phyloP scores from a whole-genome alignment of 139 green algal species.

The Chlorella sp. region DNA sequence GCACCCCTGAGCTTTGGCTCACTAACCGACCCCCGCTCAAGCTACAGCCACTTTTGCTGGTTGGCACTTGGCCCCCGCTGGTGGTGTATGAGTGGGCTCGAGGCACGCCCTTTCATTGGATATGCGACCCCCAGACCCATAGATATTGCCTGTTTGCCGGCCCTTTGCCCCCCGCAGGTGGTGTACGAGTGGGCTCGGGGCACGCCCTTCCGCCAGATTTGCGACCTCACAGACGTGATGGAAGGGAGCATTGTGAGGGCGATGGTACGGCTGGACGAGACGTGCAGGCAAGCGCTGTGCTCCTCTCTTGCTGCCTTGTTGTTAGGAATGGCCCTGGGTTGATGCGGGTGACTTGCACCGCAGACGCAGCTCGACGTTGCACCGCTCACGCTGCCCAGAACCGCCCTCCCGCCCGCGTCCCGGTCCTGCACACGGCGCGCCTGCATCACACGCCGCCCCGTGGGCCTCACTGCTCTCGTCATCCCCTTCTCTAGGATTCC shows the following conservation, averaged over 20 bases:
- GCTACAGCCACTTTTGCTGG: too few relatives aligned
- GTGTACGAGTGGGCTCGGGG: slow-evolving; percentile 97
- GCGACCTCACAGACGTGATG: slow-evolving; percentile 89
- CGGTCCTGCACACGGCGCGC: too few relatives aligned
- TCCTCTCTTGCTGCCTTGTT: neutral
- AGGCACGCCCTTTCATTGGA: slow-evolving; percentile 88
- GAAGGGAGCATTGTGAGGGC: slow-evolving; percentile 95
- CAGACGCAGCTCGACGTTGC: neutral
- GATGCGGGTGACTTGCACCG: neutral
- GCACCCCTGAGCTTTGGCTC: too few relatives aligned
- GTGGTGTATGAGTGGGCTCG: slow-evolving; percentile 97
- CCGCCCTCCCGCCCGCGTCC: too few relatives aligned
- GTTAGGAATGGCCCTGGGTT: neutral
- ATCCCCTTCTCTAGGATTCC: too few relatives aligned
- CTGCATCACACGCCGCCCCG: too few relatives aligned
- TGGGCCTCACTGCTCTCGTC: too few relatives aligned
- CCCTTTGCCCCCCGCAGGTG: slow-evolving; percentile 82
- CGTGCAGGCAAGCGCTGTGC: slow-evolving; percentile 54
- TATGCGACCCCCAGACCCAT: slow-evolving; percentile 66
- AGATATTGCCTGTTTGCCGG: too few relatives aligned
- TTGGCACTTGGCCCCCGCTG: too few relatives aligned
- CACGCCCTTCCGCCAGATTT: slow-evolving; percentile 91
- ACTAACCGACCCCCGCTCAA: too few relatives aligned
- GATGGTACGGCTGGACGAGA: slow-evolving; percentile 91
- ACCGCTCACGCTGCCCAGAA: neutral